A percentile compares a stretch with the other conserved stretches of the same genome.
Evolutionary conservation across 495 filamentous ascomycete genomes (phyloP).

Genomic region (Immersiella caudata): DNA sequence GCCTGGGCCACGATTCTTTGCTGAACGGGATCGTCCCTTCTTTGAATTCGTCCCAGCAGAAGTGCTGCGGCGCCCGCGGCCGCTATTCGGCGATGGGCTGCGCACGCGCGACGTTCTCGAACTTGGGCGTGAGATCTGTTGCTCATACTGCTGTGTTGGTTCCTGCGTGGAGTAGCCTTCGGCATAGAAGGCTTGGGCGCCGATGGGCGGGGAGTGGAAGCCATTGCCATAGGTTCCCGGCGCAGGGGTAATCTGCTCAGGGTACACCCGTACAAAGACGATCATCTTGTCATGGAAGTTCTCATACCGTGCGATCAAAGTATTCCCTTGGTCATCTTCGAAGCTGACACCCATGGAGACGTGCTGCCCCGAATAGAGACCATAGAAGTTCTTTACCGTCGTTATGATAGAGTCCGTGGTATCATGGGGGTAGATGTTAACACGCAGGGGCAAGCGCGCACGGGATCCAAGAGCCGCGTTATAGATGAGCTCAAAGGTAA

Average conservation of each 20-base stretch:
- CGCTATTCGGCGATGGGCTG: conserved; percentile 78
- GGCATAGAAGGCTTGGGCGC: conserved; percentile 32
- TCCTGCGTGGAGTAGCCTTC: conserved; percentile 50
- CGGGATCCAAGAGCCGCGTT: conserved; percentile 70
- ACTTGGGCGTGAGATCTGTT: conserved; percentile 64
- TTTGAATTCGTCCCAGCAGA: conserved; percentile 64
- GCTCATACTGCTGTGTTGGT: conserved; percentile 51
- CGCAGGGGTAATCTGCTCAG: conserved; percentile 61
- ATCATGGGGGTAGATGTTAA: conserved; percentile 90
- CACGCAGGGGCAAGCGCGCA: conserved; percentile 84
- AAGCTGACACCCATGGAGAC: conserved; percentile 81
- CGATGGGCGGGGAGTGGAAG: conserved; percentile 42
- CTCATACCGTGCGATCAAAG: conserved; percentile 91
- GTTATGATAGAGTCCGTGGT: conserved; percentile 94
- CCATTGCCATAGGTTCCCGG: conserved; percentile 35
- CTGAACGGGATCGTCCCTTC: conserved; percentile 67
- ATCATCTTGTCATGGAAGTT: conserved; percentile 89
- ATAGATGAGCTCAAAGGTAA: conserved; percentile 84
- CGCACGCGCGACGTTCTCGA: conserved; percentile 72
- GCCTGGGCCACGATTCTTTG: conserved; percentile 62
- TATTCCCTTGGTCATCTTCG: conserved; percentile 82
- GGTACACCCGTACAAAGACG: conserved; percentile 82
- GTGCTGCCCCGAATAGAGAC: conserved; percentile 70
- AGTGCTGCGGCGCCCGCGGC: conserved; percentile 74
- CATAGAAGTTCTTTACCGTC: conserved; percentile 97